phyloP scores from a whole-genome alignment of 2,329 filamentous ascomycete genomes.

The Talaromyces sp. region DNA sequence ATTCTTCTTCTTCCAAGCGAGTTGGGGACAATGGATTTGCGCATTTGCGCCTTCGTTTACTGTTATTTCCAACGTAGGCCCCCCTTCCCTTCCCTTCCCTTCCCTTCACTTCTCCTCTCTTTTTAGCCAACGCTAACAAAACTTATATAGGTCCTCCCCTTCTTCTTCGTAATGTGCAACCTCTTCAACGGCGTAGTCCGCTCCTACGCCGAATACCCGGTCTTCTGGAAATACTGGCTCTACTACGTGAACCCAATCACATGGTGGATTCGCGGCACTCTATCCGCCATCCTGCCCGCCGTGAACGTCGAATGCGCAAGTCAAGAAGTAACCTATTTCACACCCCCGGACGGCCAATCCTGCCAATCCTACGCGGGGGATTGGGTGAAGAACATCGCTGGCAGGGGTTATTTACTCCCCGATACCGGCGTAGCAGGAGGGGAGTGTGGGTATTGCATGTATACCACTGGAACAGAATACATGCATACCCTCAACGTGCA shows the following conservation, averaged over 20 bases:
- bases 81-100: too few species aligned
- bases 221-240: constrained; percentile 69
- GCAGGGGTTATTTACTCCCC: constrained; percentile 57
- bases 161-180: constrained; percentile 74
- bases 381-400: constrained; percentile 37
- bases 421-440: constrained; percentile 41
- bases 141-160: constrained; percentile 55
- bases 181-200: constrained; percentile 74
- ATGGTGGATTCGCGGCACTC: constrained; percentile 67
- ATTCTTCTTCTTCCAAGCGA: constrained; percentile 69
- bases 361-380: constrained; percentile 59
- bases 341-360: constrained; percentile 59
- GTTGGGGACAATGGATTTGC: constrained; percentile 79
- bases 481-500: constrained; percentile 54
- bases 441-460: constrained; percentile 67
- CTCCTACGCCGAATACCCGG: constrained; percentile 59
- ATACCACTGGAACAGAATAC: constrained; percentile 61
- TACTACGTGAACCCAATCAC: constrained; percentile 65
- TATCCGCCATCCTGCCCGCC: constrained; percentile 57
- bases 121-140: background rate
- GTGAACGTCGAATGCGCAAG: constrained; percentile 46
- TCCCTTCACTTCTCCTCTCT: too few species aligned
- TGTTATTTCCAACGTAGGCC: constrained; percentile 61
- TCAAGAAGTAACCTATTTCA: constrained; percentile 60
- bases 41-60: constrained; percentile 75